phyloP scores from a whole-genome alignment of 2,329 filamentous ascomycete species.

The Ophiostoma sp. region DNA sequence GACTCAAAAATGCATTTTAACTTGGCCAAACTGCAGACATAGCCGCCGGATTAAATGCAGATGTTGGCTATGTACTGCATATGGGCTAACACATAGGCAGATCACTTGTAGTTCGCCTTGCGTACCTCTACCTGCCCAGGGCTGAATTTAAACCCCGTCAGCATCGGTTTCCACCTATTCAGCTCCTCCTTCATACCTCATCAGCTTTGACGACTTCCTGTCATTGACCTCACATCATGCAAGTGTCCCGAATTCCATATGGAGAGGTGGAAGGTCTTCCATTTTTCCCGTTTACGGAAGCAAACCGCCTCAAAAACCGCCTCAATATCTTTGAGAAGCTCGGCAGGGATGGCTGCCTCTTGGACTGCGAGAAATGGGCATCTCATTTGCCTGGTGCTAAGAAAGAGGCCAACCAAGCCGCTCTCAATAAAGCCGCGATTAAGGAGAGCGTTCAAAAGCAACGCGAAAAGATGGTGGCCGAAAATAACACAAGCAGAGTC shows the following conservation, averaged over 20 bases:
- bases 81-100: neutral
- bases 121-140: neutral
- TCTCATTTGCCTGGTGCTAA: neutral
- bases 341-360: neutral
- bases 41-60: neutral
- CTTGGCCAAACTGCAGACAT: neutral
- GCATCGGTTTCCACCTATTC: neutral
- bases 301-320: neutral
- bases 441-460: neutral
- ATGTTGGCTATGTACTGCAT: neutral
- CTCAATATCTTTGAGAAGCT: neutral
- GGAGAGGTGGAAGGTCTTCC: neutral
- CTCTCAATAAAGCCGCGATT: neutral
- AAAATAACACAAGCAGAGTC: neutral
- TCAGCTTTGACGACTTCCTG: neutral
- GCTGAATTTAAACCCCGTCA: neutral
- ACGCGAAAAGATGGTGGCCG: constrained; percentile 6
- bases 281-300: neutral
- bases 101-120: neutral
- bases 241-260: neutral
- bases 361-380: neutral
- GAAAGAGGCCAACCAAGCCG: neutral
- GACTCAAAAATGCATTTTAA: neutral
- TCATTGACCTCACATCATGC: neutral
- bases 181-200: neutral